Evolutionary conservation across 345 rosid genomes (phyloP), one percentile per base, ranked within the genome.

Genomic region (Carallia pectinifolia): DNA sequence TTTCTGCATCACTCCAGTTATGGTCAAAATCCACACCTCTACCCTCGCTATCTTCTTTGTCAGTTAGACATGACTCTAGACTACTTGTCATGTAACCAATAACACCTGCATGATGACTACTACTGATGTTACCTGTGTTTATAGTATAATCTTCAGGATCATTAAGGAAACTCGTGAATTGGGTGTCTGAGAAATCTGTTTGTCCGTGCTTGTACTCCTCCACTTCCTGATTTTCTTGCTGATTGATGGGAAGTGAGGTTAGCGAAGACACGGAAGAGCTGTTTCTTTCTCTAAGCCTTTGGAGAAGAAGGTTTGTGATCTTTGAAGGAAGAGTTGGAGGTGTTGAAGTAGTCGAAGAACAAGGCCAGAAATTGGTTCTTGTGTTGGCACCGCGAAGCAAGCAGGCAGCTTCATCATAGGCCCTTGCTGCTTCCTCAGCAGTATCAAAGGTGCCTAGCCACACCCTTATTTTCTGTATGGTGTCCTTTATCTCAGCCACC

Each of bases 401-500:
- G 75, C 86, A 85, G 53, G 86, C 87, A 56, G 89, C 89, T 59
- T 87, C 89, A 59, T 85, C 89, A 15, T 85, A 87, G 6, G 91
- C 91, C 67, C 89, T 81, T 17, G 89, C 89, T 8, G 85, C 88
- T 61, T 80, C 86, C 48, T 85, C 85, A 5, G 86, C 86, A 44
- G 85, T 83, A 58, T 85, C 87, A 30, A 79, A 85, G 27, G 88
- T 85, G 29, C 87, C 85, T 15, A 85, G 55, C 87, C 85, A 83
- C 37, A 83, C 87, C 66, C 88, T 85, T 52, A 85, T 80, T 76
- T 85, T 87, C 62, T 83, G 87, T 54, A 85, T 85, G 5, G 86
- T 81, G 66, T 87, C 91, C 71, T 84, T 86, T 27, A 86, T 86
- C 70, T 86, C 86, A 27, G 86, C 90, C 1, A 86, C 85, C 90